Base-by-base conservation (phyloP, 495 filamentous ascomycete genomes). In the Penicillium canariense region DNA sequence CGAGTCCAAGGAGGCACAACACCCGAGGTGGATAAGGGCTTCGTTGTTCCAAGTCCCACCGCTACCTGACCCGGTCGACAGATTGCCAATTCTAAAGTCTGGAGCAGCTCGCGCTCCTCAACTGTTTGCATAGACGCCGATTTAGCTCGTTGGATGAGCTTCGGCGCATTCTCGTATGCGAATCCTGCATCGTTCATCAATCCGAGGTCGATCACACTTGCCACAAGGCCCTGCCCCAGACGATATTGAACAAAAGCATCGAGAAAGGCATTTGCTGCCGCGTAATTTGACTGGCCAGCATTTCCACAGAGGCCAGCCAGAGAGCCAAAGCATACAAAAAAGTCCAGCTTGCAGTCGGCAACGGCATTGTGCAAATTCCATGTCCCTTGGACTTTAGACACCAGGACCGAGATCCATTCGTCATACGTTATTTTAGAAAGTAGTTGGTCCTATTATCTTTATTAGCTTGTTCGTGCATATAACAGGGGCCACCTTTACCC, bases 281-380 rank as follows among this genome's bases (percentile, higher is more conserved):
- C 50, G 14, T 54, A 54, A 25, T 46, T 54, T n/a, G 50, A 9
- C 27, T 54, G 50, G 7, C 40, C 42, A 5, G 18, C 20, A 25
- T 35, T 25, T 5, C 50, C 50, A 3, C 25, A 30, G 12, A 54
- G n/a, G 5, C 40, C 22, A 26, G 22, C 15, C 2, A 47, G 15
- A 7, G 50, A 54, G 18, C 39, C 28, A n/a, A 45, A 45, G 9
- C 40, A 12, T 14, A 56, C n/a, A 17, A 56, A 56, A 30, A 56
- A 56, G 22, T 56, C 47, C 8, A 50, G 48, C 11, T 18, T 17
- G 22, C 6, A 9, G 17, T n/a, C 15, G 9, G 17, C 3, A 3
- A 44, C n/a, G 9, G 47, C 54, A 4, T 56, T 27, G 38, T 56
- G 54, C 11, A 56, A 30, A 15, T 56, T 56, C 46, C 28, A 45